Percentiles rank a stretch among this genome's conserved stretches.
Evolutionary conservation across 140 eudicot genomes (phyloP).

Genomic region (Stevia rebaudiana): DNA sequence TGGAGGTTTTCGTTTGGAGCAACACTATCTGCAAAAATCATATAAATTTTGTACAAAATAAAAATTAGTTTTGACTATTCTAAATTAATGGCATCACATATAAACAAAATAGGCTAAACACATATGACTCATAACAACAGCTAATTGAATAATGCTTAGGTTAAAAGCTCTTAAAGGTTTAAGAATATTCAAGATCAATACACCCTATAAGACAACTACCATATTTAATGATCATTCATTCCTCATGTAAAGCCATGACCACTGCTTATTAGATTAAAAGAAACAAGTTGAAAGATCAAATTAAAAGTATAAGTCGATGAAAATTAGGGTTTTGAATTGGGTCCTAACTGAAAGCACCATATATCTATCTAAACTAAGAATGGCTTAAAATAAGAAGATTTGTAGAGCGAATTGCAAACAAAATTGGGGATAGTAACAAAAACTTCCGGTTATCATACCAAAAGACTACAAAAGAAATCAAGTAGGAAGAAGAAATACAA

Average conservation of each 20-base stretch:
- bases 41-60: too few species aligned
- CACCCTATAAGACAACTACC: slow-evolving; percentile 19
- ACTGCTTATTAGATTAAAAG: background rate
- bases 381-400: background rate
- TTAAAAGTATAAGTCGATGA: background rate
- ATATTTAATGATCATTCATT: background rate
- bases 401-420: background rate
- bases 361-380: background rate
- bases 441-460: background rate
- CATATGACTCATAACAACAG: too few species aligned
- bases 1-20: too few species aligned
- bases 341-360: background rate
- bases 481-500: slow-evolving; percentile 3
- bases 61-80: too few species aligned
- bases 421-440: background rate
- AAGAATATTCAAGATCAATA: slow-evolving; percentile 9
- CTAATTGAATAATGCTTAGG: too few species aligned
- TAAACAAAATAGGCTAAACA: too few species aligned
- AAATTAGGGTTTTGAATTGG: slow-evolving; percentile 9
- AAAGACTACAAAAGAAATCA: background rate
- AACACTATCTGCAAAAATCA: too few species aligned
- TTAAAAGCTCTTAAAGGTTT: too few species aligned
- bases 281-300: background rate
- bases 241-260: background rate
- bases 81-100: too few species aligned